Evolutionary conservation across 164 flowering plant species (phyloP), one percentile per base, ranked within the genome.

Genomic region (Paratinospora sagittata): DNA sequence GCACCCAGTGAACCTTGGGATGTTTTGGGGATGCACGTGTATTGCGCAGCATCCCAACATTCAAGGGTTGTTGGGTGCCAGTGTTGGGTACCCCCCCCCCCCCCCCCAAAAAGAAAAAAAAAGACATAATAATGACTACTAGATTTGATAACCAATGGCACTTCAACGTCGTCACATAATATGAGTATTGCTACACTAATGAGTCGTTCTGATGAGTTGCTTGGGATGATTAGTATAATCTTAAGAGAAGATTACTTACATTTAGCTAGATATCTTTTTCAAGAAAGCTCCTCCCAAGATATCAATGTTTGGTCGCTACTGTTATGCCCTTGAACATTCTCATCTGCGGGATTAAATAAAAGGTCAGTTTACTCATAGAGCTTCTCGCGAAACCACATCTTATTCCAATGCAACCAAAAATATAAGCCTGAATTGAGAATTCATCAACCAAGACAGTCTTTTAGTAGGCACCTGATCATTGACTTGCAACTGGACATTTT

Each of bases 391-490:
- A 33, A 11, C 49, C 19, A 66, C 49, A 49, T 68, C 10, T 30
- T 37, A 24, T 27, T 27, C 23, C n/a, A 62, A 64, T 5, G 37
- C n/a, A 45, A 21, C 8, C 27, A 8, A 63, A 37, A 69, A 33
- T 6, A 11, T n/a, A 23, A 13, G 17, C 55, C 64, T 21, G 33
- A 52, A 52, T 52, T 21, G 16, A 10, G 58, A 52, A 39, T 39
- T 71, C 27, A 47, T 27, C 17, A 19, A 52, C 58, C 58, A 52
- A 39, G 27, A 26, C 5, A 23, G 16, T 39, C n/a, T n/a, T n/a
- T 34, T 21, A 10, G 69, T 63, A 69, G 30, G 71, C 23, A 78
- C 81, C 76, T 78, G 78, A 72, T 78, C 80, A 43, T 67, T 58
- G 52, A 78, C 64, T 68, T 70, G 80, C n/a, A 74, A 64, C 30